Evolutionary conservation across 225 moss, liverwort and hornwort genomes (phyloP).

Genomic region (Anthoceros angustus): DNA sequence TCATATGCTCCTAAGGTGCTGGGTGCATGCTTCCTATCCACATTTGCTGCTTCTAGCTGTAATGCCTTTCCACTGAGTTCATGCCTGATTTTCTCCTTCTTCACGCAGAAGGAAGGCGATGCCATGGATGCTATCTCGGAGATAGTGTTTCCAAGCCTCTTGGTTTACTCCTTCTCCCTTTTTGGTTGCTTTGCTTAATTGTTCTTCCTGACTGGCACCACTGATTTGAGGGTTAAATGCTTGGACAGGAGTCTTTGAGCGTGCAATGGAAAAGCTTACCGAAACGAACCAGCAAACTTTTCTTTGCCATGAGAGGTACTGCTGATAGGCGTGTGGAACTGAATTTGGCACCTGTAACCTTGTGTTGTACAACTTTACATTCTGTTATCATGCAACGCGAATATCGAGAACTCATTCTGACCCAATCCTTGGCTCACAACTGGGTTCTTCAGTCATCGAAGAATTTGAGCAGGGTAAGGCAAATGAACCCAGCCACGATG

Average conservation of each 20-base stretch:
- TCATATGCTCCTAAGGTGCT: slow-evolving; percentile 65
- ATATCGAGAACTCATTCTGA: too few species aligned
- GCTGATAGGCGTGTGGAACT: not conserved
- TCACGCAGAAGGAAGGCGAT: slow-evolving; percentile 54
- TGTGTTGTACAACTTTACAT: not conserved
- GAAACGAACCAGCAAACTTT: slow-evolving; percentile 59
- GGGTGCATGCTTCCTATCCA: not conserved
- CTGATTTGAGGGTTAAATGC: not conserved
- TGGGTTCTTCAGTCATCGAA: slow-evolving; percentile 51
- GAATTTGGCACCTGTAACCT: not conserved
- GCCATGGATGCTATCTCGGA: slow-evolving; percentile 42
- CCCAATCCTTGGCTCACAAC: too few species aligned
- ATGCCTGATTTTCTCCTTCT: not conserved
- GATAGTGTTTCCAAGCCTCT: slow-evolving; percentile 44
- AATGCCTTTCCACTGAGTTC: slow-evolving; percentile 5
- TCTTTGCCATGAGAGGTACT: slow-evolving; percentile 82
- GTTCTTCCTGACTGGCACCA: not conserved
- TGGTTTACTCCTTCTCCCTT: slow-evolving; percentile 24
- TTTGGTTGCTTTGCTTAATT: slow-evolving; percentile 7
- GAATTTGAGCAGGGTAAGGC: slow-evolving; percentile 64
- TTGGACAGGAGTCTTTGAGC: slow-evolving; percentile 49
- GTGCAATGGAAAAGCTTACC: slow-evolving; percentile 62
- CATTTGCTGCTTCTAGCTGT: not conserved
- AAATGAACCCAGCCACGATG: slow-evolving; percentile 42
- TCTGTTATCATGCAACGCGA: not conserved